Conservation (phyloP, 306 rosid genomes). For the Leucaena leucocephala region DNA sequence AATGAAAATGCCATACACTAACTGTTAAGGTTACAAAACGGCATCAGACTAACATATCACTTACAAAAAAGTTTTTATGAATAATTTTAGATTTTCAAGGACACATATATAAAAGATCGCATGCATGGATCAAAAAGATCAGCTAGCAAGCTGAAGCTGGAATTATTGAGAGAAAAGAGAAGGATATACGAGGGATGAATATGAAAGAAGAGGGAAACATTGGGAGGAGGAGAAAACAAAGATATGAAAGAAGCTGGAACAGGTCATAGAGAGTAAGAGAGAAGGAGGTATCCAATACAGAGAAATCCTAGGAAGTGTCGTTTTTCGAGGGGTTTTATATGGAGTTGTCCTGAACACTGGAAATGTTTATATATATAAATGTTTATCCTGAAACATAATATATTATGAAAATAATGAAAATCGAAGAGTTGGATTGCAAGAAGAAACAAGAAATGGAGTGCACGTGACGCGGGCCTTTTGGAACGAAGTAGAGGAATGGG, state of each 20-base stretch:
- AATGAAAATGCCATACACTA: too few relatives aligned
- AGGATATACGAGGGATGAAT: not conserved
- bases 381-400: not conserved
- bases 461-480: constrained; percentile 98
- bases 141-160: too few relatives aligned
- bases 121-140: too few relatives aligned
- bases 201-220: not conserved
- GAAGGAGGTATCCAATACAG: constrained; percentile 55
- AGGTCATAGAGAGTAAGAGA: constrained; percentile 37
- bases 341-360: not conserved
- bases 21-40: too few relatives aligned
- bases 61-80: too few relatives aligned
- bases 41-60: too few relatives aligned
- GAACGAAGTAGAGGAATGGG: constrained; percentile 75
- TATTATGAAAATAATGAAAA: not conserved
- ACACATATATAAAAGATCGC: too few relatives aligned
- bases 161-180: not conserved
- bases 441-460: constrained; percentile 60
- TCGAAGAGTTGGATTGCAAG: constrained; percentile 31
- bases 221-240: too few relatives aligned
- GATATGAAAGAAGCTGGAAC: not conserved
- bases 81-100: too few relatives aligned
- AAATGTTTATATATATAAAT: not conserved
- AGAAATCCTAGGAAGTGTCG: constrained; percentile 6
- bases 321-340: not conserved